Evolutionary conservation across 805 yeast genomes (phyloP).

Genomic region (Grigorovia jiainica): DNA sequence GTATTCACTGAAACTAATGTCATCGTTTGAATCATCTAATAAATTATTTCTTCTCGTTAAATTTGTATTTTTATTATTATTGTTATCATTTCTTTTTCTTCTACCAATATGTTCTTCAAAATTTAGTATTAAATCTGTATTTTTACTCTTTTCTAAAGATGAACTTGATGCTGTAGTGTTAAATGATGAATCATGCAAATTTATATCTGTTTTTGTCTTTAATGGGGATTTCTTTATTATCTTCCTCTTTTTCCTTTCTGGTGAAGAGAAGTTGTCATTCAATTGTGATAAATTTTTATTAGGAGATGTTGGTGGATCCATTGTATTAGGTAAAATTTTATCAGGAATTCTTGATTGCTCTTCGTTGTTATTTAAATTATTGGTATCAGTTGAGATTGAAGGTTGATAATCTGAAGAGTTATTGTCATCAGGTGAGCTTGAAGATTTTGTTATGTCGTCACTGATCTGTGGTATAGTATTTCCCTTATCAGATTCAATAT

Average conservation of each 20-base stretch:
- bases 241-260: slow-evolving; percentile 11
- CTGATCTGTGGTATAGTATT: not conserved
- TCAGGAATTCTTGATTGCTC: not conserved
- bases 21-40: slow-evolving; percentile 26
- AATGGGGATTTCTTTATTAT: slow-evolving; percentile 5
- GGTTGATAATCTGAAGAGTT: not conserved
- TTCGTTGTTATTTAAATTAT: not conserved
- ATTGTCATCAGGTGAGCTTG: not conserved
- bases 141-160: not conserved
- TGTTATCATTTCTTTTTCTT: slow-evolving; percentile 4
- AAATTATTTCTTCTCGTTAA: slow-evolving; percentile 19
- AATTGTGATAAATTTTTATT: not conserved
- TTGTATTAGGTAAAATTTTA: not conserved
- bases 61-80: slow-evolving; percentile 1
- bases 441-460: not conserved
- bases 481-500: not conserved
- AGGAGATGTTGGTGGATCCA: not conserved
- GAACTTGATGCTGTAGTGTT: not conserved
- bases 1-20: slow-evolving; percentile 23
- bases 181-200: not conserved
- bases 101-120: slow-evolving; percentile 17
- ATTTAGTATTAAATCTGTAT: slow-evolving; percentile 14
- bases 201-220: not conserved
- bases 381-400: not conserved
- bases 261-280: not conserved